Evolutionary conservation across 148 eudicot species (phyloP), one percentile per base, ranked within the genome.

Genomic region (Chenopodium formosanum): DNA sequence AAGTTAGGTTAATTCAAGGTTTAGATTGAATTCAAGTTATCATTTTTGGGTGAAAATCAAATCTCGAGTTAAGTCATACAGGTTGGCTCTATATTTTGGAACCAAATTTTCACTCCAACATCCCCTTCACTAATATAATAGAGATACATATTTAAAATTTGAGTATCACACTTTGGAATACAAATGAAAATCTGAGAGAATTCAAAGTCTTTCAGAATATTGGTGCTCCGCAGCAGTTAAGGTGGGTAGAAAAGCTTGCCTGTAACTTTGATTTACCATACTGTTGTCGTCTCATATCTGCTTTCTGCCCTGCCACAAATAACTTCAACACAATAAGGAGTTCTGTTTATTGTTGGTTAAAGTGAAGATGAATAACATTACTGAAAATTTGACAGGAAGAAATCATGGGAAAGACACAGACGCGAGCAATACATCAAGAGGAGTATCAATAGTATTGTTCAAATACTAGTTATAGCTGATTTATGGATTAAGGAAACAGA

Each of bases 271-370:
- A 8, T 32, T 85, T 44, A 82, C 23, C 84, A 82, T 3, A 48
- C 60, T 6, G 56, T 34, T 10, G 87, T 48, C 29, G 75, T 76
- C 58, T 90, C 86, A 87, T 84, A 87, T 68, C 87, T 87, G 79
- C 88, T 88, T 87, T 71, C 89, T 90, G 89, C 86, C 92, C 90
- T 87, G 84, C 58, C 82, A 86, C 77, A 73, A 52, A 74, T 68
- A 64, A 80, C 66, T 37, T 19, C 44, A 48, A 6, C 78, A 60
- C 9, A 23, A 16, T 75, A 37, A 75, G 78, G 62, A 23, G 50
- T 66, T 12, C 37, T 29, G 10, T 34, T 34, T 23, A 19, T 17
- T 71, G 74, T 22, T 69, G 44, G 8, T 17, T 13, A 32, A 71
- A 2, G 44, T 40, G 50, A 71, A 71, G 25, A 71, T 37, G 4